Evolutionary conservation across 208 protist genomes (phyloP), one percentile per base, ranked within the genome.

Genomic region (Trypanosoma scelopori): DNA sequence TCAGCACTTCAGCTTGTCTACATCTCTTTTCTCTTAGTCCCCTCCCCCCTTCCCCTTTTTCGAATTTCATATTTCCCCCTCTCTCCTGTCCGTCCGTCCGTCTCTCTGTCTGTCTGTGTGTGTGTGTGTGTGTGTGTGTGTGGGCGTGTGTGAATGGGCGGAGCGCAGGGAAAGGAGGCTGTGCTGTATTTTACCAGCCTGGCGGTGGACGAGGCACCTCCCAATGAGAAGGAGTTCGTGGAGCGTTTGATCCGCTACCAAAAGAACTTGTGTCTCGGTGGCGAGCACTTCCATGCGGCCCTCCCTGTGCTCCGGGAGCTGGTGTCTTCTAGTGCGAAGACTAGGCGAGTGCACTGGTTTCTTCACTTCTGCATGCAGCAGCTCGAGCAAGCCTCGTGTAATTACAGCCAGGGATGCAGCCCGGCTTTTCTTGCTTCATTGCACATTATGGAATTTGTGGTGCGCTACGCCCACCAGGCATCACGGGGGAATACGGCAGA

Each of bases 321-420:
- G 39, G 22, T 87, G 30, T 57, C 51, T 15, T 18, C 35, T 45
- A 48, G 62, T 20, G 30, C 39, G 9, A 43, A 65, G 30, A 82
- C 49, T 5, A 58, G 71, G 13, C 70, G 84, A 9, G 32, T 91
- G 28, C 69, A 58, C 18, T 94, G 88, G 88, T 63, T 94, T 41
- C 59, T 94, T 55, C 65, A 59, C 45, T 71, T 74, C 23, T 82
- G 69, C 57, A 45, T 70, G 6, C 43, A 72, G 28, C 49, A 76
- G 48, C 28, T 89, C 5, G 74, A 78, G 23, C 39, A 61, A 28
- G 55, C 65, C 32, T 41, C 72, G 0, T 69, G 79, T 37, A 79
- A 64, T 55, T 60, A 55, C 47, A 68, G n/a, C 60, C 56, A 74
- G 46, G 63, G 39, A 0, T 50, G 16, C 39, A 80, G 37, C 57